phyloP scores from a whole-genome alignment of 2,329 filamentous ascomycete genomes.

The Microcyclospora pomicola region DNA sequence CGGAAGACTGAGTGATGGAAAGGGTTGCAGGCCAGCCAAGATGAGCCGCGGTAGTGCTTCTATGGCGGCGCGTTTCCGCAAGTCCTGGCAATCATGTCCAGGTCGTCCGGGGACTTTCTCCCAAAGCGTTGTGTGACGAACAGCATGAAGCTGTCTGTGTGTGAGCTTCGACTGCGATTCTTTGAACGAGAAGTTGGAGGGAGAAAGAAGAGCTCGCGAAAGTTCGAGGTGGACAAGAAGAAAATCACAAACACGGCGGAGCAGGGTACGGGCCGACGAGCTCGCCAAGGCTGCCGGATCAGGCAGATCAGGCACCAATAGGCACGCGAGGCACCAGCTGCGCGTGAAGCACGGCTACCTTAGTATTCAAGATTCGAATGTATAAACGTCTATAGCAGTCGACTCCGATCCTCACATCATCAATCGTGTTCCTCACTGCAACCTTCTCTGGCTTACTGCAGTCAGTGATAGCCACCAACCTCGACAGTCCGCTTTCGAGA shows the following conservation, averaged over 20 bases:
- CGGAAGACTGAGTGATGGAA: slow-evolving; percentile 35
- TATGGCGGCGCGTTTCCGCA: slow-evolving; percentile 99
- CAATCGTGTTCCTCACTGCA: too few species aligned
- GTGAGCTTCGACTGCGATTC: slow-evolving; percentile 99
- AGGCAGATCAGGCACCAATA: not conserved
- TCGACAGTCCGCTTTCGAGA: too few species aligned
- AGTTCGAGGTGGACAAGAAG: slow-evolving; percentile 6
- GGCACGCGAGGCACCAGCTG: too few species aligned
- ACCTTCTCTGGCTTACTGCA: too few species aligned
- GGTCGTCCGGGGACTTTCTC: slow-evolving; percentile 99
- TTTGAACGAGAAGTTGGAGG: slow-evolving; percentile 83
- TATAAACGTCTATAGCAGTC: too few species aligned
- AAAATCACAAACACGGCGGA: too few species aligned
- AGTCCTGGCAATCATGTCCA: slow-evolving; percentile 37
- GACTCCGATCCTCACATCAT: too few species aligned
- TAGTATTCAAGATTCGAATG: too few species aligned
- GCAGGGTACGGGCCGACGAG: too few species aligned
- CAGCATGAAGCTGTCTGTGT: slow-evolving; percentile 50
- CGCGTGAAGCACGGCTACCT: too few species aligned
- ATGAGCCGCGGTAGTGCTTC: slow-evolving; percentile 78
- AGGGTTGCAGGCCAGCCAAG: slow-evolving; percentile 42
- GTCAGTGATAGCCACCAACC: too few species aligned
- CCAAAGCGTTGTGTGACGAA: slow-evolving; percentile 59
- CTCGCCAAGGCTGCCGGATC: slow-evolving; percentile 1
- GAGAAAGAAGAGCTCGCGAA: slow-evolving; percentile 18